Base-by-base conservation (phyloP, 129 eudicot species). In the Heracleum sosnowskyi region DNA sequence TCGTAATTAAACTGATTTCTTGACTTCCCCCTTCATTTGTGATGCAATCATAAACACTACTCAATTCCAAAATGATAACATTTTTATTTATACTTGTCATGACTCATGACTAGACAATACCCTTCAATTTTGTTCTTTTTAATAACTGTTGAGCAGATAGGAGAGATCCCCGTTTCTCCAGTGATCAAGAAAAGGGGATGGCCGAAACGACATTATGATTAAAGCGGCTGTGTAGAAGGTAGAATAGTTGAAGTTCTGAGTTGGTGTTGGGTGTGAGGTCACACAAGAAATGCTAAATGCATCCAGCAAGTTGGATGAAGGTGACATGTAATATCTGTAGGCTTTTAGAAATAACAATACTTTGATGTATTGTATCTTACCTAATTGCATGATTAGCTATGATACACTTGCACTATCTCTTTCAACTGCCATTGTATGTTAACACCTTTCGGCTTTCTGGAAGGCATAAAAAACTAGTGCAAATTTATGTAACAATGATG, bases 171-270 rank as follows among this genome's bases (percentile, higher is more conserved):
- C 85, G 68, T 49, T 76, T 81, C 46, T 82, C 84, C 35, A 76
- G 72, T 16, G 85, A 81, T 41, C 82, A 69, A 60, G 86, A 70
- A 77, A 33, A 45, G 62, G 72, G 80, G 82, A 68, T 66, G 82
- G 45, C 78, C 81, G 79, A 89, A 82, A 86, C 82, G 81, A 10
- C 55, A 69, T 36, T 42, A 75, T 55, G 73, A 76, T 29, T 83
- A 79, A n/a, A n/a, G 63, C 18, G 45, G 80, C 28, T 24, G 47
- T 6, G 76, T 53, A 79, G 86, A 74, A 45, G 73, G 86, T 81
- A 88, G 80, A 57, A 83, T 79, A 37, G 78, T 66, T 28, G 89
- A 84, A 29, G 85, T 84, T 86, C 76, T 78, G 3, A 79, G 76
- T 78, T 88, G 83, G 31, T 77, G 77, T 82, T 77, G 79, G 77